Conservation (phyloP, 257 asterid species). For the Cynanchum wilfordii region DNA sequence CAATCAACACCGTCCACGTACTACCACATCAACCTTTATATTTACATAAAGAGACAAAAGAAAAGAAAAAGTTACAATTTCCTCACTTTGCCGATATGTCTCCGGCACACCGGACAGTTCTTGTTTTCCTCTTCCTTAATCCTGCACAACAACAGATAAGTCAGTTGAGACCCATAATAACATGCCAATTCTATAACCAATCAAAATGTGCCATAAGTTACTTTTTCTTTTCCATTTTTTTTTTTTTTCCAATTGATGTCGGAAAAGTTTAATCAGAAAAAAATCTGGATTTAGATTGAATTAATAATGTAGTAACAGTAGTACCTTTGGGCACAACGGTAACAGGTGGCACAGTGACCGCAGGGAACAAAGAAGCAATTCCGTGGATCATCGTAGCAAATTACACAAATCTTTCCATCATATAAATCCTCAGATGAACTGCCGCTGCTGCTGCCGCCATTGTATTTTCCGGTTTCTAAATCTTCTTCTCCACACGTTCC, state of each 20-base stretch:
- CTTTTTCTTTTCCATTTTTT: too few species aligned
- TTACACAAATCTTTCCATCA: slow-evolving; percentile 61
- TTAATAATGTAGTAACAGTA: too few species aligned
- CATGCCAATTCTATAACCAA: too few species aligned
- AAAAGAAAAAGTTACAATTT: slow-evolving; percentile 13
- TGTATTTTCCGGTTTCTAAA: slow-evolving; percentile 27
- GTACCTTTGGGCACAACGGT: slow-evolving; percentile 57
- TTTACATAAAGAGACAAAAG: too few species aligned
- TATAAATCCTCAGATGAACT: slow-evolving; percentile 45
- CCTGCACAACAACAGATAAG: slow-evolving; percentile 29
- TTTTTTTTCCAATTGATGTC: too few species aligned
- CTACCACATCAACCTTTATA: too few species aligned
- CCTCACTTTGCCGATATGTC: slow-evolving; percentile 30
- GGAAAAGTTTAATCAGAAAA: too few species aligned
- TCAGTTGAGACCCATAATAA: too few species aligned
- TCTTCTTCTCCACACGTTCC: slow-evolving; percentile 45
- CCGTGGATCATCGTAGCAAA: slow-evolving; percentile 53
- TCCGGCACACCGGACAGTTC: slow-evolving; percentile 49
- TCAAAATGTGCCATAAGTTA: too few species aligned
- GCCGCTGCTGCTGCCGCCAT: slow-evolving; percentile 21
- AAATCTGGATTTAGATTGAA: too few species aligned
- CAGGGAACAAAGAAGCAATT: slow-evolving; percentile 70
- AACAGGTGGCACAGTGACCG: slow-evolving; percentile 61
- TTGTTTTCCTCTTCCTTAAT: slow-evolving; percentile 32
- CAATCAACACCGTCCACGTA: too few species aligned